Conservation (phyloP, 257 asterid species). For the Leptodermis oblonga region DNA sequence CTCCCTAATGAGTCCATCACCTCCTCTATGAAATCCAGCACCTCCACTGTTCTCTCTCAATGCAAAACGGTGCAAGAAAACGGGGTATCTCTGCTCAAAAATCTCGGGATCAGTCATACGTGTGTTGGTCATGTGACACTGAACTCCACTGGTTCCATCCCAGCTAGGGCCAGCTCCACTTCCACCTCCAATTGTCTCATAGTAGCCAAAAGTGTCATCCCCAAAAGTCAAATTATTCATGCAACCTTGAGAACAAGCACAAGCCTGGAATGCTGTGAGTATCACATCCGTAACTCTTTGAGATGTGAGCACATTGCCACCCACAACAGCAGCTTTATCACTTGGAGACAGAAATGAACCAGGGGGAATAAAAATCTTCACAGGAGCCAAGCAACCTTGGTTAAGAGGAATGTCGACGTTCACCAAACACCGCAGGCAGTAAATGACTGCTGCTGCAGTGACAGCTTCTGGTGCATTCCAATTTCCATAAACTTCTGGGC, state of each 20-base stretch:
- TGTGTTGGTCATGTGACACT: constrained; percentile 98
- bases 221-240: constrained; percentile 95
- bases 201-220: constrained; percentile 79
- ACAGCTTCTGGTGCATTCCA: constrained; percentile 99
- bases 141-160: constrained; percentile 94
- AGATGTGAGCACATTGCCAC: constrained; percentile 92
- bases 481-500: constrained; percentile 93
- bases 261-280: constrained; percentile 86
- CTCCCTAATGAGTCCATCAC: constrained; percentile 88
- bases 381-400: constrained; percentile 95
- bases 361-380: constrained; percentile 63
- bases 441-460: constrained; percentile 91
- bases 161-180: constrained; percentile 92
- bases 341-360: constrained; percentile 94
- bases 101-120: constrained; percentile 99
- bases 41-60: constrained; percentile 85
- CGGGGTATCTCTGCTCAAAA: constrained; percentile 93
- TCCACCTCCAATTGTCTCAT: constrained; percentile 94
- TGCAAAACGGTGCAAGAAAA: constrained; percentile 68
- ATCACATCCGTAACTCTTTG: constrained; percentile 89
- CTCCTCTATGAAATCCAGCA: constrained; percentile 68
- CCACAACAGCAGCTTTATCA: constrained; percentile 89
- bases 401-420: constrained; percentile 90
- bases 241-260: constrained; percentile 98
- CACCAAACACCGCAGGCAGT: constrained; percentile 83